Conservation (phyloP, 2,329 filamentous ascomycete species). For the Fusarium tuaranense region DNA sequence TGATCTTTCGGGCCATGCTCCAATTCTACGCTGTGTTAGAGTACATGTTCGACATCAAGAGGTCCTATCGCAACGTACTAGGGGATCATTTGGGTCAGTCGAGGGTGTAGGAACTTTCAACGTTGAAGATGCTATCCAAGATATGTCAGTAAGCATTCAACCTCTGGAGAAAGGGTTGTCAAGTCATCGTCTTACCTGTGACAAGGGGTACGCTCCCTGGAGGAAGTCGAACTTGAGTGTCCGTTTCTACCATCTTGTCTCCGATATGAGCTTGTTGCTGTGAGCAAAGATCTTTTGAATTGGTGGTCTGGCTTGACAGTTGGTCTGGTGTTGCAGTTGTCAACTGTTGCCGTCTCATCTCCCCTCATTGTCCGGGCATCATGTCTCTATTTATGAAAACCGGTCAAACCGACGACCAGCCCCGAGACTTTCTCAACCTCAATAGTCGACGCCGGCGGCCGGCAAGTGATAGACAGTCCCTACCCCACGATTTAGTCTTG, state of each 20-base stretch:
- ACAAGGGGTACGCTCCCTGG: background rate
- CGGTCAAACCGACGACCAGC: background rate
- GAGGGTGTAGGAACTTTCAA: constrained; percentile 20
- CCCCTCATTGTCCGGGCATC: background rate
- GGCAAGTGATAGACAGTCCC: background rate
- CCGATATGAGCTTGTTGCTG: background rate
- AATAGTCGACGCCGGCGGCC: background rate
- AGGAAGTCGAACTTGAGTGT: background rate
- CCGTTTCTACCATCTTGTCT: background rate
- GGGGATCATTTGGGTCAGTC: constrained; percentile 42
- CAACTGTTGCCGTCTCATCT: background rate
- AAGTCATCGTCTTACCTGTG: background rate
- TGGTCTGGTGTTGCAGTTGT: background rate
- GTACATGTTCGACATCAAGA: background rate
- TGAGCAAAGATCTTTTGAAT: background rate
- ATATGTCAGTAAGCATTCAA: background rate
- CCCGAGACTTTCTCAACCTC: background rate
- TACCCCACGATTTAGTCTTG: background rate
- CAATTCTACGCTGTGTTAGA: constrained; percentile 38
- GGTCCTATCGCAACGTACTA: constrained; percentile 24
- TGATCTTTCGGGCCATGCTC: constrained; percentile 37
- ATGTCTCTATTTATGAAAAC: background rate
- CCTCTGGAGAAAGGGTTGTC: background rate
- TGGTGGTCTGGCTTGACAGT: background rate
- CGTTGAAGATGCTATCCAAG: background rate